phyloP scores from a whole-genome alignment of 2,329 filamentous ascomycete species.

The Pseudogymnoascus sp. region DNA sequence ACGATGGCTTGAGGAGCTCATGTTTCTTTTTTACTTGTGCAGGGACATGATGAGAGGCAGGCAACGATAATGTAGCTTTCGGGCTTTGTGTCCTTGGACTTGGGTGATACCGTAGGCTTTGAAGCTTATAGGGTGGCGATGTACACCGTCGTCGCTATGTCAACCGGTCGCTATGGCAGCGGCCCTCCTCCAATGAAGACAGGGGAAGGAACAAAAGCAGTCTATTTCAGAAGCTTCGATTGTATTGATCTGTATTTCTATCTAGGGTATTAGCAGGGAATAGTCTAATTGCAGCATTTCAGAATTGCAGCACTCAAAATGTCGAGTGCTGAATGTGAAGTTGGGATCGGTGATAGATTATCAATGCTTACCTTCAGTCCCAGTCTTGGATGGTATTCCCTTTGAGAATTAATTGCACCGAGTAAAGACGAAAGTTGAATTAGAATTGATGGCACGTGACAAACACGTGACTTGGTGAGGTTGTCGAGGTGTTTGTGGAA shows the following conservation, averaged over 20 bases:
- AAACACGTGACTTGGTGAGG: not conserved
- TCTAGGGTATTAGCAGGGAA: not conserved
- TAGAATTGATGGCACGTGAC: not conserved
- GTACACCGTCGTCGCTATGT: conserved; percentile 3
- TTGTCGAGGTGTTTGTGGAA: not conserved
- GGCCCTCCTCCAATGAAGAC: not conserved
- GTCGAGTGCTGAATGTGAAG: not conserved
- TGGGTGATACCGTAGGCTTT: not conserved
- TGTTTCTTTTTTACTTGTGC: not conserved
- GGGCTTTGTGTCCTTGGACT: not conserved
- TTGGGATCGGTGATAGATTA: not conserved
- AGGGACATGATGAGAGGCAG: not conserved
- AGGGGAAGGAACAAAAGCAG: not conserved
- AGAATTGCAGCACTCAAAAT: not conserved
- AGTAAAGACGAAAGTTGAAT: not conserved
- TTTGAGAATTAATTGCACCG: not conserved
- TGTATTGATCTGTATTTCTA: conserved; percentile 8
- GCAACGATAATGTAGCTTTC: not conserved
- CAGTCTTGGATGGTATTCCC: not conserved
- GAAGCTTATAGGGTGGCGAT: not conserved
- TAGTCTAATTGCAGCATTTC: not conserved
- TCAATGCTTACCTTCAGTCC: conserved; percentile 1
- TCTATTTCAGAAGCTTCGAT: not conserved
- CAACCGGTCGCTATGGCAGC: not conserved
- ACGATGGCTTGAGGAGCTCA: conserved; percentile 13